A percentile compares a stretch with the other conserved stretches of the same genome.
phyloP scores from a whole-genome alignment of 352 stramenopile genomes.

The Phytophthora macrochlamydospora region DNA sequence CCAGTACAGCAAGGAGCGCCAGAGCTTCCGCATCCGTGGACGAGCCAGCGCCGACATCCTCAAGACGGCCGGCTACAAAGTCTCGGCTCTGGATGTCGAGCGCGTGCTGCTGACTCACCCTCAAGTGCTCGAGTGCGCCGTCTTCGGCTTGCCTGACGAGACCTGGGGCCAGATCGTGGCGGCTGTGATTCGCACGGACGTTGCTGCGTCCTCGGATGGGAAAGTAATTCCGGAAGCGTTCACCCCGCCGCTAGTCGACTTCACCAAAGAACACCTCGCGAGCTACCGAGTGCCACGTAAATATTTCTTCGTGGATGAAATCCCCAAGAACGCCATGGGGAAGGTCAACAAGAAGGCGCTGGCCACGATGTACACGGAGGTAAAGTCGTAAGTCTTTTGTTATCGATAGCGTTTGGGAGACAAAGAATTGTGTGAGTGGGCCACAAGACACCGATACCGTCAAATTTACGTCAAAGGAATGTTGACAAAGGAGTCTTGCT shows the following conservation, averaged over 20 bases:
- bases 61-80: constrained; percentile 92
- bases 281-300: constrained; percentile 82
- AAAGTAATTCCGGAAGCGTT: constrained; percentile 23
- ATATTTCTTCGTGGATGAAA: constrained; percentile 79
- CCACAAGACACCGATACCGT: too few relatives aligned
- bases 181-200: constrained; percentile 53
- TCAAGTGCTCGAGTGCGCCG: constrained; percentile 78
- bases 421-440: neutral
- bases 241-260: constrained; percentile 48
- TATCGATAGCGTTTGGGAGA: neutral
- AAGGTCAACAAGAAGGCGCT: constrained; percentile 95
- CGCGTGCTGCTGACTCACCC: constrained; percentile 83
- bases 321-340: constrained; percentile 94
- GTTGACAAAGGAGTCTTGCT: too few relatives aligned
- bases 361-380: constrained; percentile 36
- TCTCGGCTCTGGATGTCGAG: constrained; percentile 93
- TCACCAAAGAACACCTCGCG: constrained; percentile 70
- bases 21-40: constrained; percentile 90
- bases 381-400: constrained; percentile 9
- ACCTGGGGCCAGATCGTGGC: constrained; percentile 86
- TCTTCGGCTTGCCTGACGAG: constrained; percentile 87
- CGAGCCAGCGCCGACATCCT: constrained; percentile 92
- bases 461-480: too few relatives aligned
- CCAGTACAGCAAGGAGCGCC: constrained; percentile 64
- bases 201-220: constrained; percentile 8